phyloP scores from a whole-genome alignment of 2,329 filamentous ascomycete species.

The Fusarium avenaceum region DNA sequence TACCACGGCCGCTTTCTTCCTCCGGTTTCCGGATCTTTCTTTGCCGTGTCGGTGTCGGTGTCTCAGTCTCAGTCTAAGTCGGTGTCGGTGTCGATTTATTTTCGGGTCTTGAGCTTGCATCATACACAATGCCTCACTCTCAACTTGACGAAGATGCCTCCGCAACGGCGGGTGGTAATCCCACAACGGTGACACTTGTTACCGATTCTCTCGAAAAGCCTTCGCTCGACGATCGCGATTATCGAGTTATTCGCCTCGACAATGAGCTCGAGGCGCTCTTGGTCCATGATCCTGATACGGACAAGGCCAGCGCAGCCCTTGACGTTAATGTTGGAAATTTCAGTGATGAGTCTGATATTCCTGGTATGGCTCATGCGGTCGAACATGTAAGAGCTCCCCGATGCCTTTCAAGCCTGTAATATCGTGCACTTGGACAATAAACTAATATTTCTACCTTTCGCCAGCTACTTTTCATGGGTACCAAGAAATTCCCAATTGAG shows the following conservation, averaged over 20 bases:
- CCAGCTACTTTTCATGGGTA: constrained; percentile 94
- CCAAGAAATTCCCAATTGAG: constrained; percentile 95
- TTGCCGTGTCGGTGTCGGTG: constrained; percentile 31
- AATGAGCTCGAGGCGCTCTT: constrained; percentile 93
- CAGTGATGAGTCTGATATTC: constrained; percentile 90
- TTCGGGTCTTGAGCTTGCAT: constrained; percentile 29
- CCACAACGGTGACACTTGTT: constrained; percentile 57
- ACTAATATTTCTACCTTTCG: constrained; percentile 27
- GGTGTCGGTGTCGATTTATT: constrained; percentile 15
- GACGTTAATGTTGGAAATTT: constrained; percentile 98
- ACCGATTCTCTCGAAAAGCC: constrained; percentile 85
- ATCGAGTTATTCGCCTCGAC: constrained; percentile 85
- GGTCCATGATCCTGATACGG: constrained; percentile 93
- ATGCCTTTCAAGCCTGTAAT: constrained; percentile 7
- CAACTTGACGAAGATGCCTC: constrained; percentile 45
- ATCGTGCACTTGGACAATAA: neutral
- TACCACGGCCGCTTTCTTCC: constrained; percentile 25
- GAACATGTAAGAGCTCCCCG: constrained; percentile 75
- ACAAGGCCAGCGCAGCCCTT: constrained; percentile 95
- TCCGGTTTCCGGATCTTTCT: constrained; percentile 21
- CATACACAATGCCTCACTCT: constrained; percentile 51
- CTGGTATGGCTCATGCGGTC: constrained; percentile 94
- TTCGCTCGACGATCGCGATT: constrained; percentile 85
- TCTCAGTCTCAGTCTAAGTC: constrained; percentile 4
- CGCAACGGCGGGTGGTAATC: constrained; percentile 46